Evolutionary conservation across 352 stramenopile genomes (phyloP).

Genomic region (Pythium biforme): DNA sequence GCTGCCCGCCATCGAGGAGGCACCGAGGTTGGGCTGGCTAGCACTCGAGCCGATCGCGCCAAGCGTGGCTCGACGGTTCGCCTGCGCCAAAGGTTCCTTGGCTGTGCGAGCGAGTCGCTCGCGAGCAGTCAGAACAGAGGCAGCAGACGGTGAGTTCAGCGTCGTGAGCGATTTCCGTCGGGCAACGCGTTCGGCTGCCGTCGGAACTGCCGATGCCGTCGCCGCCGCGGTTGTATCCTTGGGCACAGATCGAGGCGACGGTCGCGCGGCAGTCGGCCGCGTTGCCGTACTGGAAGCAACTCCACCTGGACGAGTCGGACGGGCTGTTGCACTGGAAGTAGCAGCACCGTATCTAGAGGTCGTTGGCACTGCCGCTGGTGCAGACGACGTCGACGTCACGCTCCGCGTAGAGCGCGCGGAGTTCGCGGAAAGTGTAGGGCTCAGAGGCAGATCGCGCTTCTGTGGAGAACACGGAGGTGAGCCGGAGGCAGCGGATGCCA

Average conservation of each 20-base stretch:
- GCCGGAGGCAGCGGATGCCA: slow-evolving; percentile 4
- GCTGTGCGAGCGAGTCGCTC: slow-evolving; percentile 23
- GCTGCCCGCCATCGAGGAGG: not conserved
- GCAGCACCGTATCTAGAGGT: slow-evolving; percentile 12
- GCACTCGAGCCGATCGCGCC: slow-evolving; percentile 23
- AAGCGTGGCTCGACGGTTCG: slow-evolving; percentile 28
- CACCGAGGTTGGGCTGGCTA: slow-evolving; percentile 17
- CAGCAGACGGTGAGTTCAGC: slow-evolving; percentile 19
- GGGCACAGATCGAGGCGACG: slow-evolving; percentile 6
- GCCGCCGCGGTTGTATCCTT: slow-evolving; percentile 6
- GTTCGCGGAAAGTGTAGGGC: slow-evolving; percentile 37
- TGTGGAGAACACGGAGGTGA: slow-evolving; percentile 21
- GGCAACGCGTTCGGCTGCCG: slow-evolving; percentile 22
- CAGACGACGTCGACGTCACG: slow-evolving; percentile 41
- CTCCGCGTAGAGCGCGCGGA: slow-evolving; percentile 43
- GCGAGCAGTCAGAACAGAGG: slow-evolving; percentile 20
- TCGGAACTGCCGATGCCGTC: not conserved
- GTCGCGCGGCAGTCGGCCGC: slow-evolving; percentile 4
- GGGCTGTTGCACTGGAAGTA: not conserved
- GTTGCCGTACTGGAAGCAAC: not conserved
- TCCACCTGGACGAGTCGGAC: slow-evolving; percentile 3
- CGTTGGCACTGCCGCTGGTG: slow-evolving; percentile 26
- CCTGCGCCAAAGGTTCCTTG: slow-evolving; percentile 13
- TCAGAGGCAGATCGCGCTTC: slow-evolving; percentile 20
- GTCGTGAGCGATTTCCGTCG: slow-evolving; percentile 29